A percentile compares a stretch with the other conserved stretches of the same genome.
These are phyloP conservation scores for Wickerhamiella dianesei DNA, from an alignment of 805 yeast genomes.

Conservation along the genomic window DNA sequence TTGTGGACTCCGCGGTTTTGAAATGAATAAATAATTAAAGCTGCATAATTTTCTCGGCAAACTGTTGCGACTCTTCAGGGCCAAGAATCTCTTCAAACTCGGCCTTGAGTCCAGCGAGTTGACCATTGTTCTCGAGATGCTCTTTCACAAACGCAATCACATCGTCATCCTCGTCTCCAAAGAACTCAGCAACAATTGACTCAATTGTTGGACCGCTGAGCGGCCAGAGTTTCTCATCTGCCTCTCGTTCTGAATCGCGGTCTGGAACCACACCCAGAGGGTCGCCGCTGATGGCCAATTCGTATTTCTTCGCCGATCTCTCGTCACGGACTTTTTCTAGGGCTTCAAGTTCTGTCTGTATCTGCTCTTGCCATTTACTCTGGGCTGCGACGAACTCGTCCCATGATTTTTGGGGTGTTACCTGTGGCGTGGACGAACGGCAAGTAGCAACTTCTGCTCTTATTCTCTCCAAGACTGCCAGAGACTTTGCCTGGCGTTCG, in stretches of 20 bases:
- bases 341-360: neutral
- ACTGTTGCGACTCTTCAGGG: neutral
- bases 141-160: neutral
- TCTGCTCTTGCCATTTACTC: neutral
- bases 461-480: neutral
- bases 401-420: neutral
- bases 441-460: neutral
- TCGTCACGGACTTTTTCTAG: neutral
- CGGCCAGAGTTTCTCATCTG: neutral
- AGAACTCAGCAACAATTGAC: neutral
- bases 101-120: neutral
- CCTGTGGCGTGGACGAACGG: neutral
- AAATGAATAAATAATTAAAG: neutral
- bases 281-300: neutral
- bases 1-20: too few species aligned
- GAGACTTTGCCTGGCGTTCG: neutral
- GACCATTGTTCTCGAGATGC: neutral
- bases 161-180: constrained; percentile 1
- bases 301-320: neutral
- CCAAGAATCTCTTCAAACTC: constrained; percentile 1
- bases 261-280: neutral
- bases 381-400: neutral
- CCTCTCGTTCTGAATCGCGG: neutral
- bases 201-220: neutral
- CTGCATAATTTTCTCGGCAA: neutral